Evolutionary conservation across 208 protist genomes (phyloP).

Genomic region (Trypanosomatidae sp.): DNA sequence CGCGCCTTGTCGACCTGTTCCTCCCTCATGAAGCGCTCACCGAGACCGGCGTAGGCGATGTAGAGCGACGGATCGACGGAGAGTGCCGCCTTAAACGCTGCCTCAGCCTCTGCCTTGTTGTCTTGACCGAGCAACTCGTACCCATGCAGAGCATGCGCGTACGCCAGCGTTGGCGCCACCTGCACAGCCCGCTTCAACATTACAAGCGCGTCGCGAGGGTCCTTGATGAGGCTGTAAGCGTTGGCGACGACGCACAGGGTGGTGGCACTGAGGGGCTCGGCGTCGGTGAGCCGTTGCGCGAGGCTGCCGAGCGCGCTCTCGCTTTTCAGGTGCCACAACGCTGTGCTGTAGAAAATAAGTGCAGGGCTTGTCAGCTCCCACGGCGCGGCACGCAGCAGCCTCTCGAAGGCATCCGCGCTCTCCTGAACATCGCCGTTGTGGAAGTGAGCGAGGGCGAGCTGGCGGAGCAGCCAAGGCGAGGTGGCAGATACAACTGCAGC

Average conservation of each 20-base stretch:
- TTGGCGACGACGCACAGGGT: slow-evolving; percentile 94
- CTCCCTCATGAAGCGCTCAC: slow-evolving; percentile 90
- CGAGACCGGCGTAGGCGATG: slow-evolving; percentile 97
- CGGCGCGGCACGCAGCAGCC: slow-evolving; percentile 41
- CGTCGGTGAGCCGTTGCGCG: slow-evolving; percentile 89
- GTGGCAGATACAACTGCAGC: neutral
- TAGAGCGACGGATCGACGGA: slow-evolving; percentile 91
- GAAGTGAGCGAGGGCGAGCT: slow-evolving; percentile 68
- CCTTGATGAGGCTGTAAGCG: slow-evolving; percentile 93
- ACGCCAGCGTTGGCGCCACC: slow-evolving; percentile 84
- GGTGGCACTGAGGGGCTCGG: slow-evolving; percentile 82
- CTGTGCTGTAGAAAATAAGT: slow-evolving; percentile 95
- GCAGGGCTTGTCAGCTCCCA: slow-evolving; percentile 57
- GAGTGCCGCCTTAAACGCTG: slow-evolving; percentile 92
- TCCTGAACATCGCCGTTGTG: slow-evolving; percentile 74
- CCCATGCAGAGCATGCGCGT: slow-evolving; percentile 93
- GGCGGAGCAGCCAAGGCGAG: slow-evolving; percentile 47
- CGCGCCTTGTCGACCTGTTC: slow-evolving; percentile 90
- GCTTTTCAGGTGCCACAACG: slow-evolving; percentile 95
- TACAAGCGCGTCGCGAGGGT: slow-evolving; percentile 92
- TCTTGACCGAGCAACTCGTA: slow-evolving; percentile 96
- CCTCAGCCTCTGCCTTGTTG: slow-evolving; percentile 90
- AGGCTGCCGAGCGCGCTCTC: slow-evolving; percentile 81
- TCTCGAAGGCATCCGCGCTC: slow-evolving; percentile 48
- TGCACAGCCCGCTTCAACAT: slow-evolving; percentile 95